Percentiles rank a stretch among this genome's conserved stretches.
phyloP scores from a whole-genome alignment of 805 yeast species.

The Zygoascus biomembranicola region DNA sequence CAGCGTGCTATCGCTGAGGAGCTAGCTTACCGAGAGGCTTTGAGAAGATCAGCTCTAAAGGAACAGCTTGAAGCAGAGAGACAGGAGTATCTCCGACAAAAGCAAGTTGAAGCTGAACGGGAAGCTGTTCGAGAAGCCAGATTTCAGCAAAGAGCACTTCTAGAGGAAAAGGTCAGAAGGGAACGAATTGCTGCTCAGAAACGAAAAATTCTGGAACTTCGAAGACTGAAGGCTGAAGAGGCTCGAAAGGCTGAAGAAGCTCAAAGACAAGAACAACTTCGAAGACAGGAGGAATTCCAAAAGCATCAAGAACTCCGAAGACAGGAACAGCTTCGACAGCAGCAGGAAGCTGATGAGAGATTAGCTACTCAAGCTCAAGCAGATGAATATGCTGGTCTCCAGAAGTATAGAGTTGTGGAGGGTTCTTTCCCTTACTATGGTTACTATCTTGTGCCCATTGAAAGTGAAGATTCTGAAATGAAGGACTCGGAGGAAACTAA shows the following conservation, averaged over 20 bases:
- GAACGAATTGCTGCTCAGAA: neutral
- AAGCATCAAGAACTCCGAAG: neutral
- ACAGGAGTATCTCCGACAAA: conserved; percentile 2
- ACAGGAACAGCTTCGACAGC: neutral
- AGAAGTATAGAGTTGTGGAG: neutral
- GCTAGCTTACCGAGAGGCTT: neutral
- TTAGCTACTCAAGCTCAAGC: neutral
- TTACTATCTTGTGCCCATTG: conserved; percentile 2
- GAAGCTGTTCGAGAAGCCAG: neutral
- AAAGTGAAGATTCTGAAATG: conserved; percentile 5
- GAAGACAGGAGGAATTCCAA: neutral
- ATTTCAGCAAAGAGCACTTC: neutral
- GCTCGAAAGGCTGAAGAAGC: conserved; percentile 1
- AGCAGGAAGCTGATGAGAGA: neutral
- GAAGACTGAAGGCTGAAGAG: neutral
- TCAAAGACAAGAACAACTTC: conserved; percentile 3
- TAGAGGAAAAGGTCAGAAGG: neutral
- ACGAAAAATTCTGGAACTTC: neutral
- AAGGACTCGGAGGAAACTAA: neutral
- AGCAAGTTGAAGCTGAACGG: neutral
- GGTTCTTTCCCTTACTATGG: neutral
- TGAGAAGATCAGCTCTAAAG: neutral
- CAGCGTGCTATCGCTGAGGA: neutral
- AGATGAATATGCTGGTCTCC: neutral
- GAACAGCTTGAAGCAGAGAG: neutral